Percentiles rank a stretch among this genome's conserved stretches.
Evolutionary conservation across 345 rosid species (phyloP).

Genomic region (Ceriops tagal): DNA sequence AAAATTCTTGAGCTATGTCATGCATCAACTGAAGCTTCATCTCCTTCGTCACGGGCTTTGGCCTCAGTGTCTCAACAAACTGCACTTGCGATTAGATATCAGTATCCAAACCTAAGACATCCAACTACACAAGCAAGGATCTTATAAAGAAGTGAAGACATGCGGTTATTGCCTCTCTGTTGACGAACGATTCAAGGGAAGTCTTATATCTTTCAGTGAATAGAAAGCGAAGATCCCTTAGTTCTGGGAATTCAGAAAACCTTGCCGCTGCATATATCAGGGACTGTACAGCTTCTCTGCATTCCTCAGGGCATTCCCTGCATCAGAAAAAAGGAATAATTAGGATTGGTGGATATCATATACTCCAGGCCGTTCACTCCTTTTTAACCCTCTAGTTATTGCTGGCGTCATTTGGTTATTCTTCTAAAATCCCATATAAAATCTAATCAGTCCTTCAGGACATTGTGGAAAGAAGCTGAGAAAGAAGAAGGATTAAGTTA

Average conservation of each 20-base stretch:
- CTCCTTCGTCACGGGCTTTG: conserved; percentile 51
- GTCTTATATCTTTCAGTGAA: conserved; percentile 62
- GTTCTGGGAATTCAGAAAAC: conserved; percentile 76
- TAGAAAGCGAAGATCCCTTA: conserved; percentile 57
- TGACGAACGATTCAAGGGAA: conserved; percentile 42
- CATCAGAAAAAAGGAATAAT: neutral
- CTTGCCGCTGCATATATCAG: conserved; percentile 84
- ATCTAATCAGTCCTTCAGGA: too few relatives aligned
- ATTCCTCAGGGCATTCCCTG: conserved; percentile 85
- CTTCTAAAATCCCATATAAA: too few relatives aligned
- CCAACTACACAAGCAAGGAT: neutral
- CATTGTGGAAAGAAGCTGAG: too few relatives aligned
- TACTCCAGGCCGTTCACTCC: neutral
- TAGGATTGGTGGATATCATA: too few relatives aligned
- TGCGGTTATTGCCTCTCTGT: conserved; percentile 47
- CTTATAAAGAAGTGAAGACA: neutral
- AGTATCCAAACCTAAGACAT: neutral
- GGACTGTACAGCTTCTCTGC: conserved; percentile 69
- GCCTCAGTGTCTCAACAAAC: conserved; percentile 51
- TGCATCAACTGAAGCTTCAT: conserved; percentile 56
- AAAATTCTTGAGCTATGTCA: conserved; percentile 53
- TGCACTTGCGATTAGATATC: conserved; percentile 17
- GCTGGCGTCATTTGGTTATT: too few relatives aligned
- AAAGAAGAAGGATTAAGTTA: too few relatives aligned
- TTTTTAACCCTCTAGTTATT: too few relatives aligned